Evolutionary conservation across 2,329 filamentous ascomycete genomes (phyloP), one percentile per base, ranked within the genome.

Genomic region (Sarocladium strictum): DNA sequence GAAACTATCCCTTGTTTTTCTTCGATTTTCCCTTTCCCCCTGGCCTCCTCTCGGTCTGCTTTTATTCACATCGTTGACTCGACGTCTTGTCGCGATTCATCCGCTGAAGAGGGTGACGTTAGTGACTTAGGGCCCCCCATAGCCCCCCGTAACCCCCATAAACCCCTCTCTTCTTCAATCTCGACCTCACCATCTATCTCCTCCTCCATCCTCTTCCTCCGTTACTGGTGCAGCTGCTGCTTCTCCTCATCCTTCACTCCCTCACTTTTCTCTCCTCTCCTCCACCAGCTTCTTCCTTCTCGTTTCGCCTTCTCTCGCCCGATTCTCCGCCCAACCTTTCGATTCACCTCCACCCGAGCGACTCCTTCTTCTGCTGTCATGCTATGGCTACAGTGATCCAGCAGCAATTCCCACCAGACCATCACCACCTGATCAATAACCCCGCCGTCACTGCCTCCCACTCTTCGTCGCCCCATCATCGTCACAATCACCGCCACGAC

Each of bases 341-440:
- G 27, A 26, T 33, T 17, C 17, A 14, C 47, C 35, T 17, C 47
- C n/a, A n/a, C n/a, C 21, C 43, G 23, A 11, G 11, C 43, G 9
- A 77, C 23, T 81, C 78, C 19, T 80, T 78, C 24, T 78, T 78
- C 53, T 73, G 76, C 19, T 68, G 73, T 67, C 54, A 35, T 51
- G 47, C 27, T 51, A 51, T 51, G 47, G 47, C 47, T 29, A n/a
- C 26, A 51, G 47, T 51, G 47, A 51, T 51, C n/a, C 47, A 35
- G 4, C 47, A 51, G 27, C 47, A 35, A 33, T 51, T 59, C 64
- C 67, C 49, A 59, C 53, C 53, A 64, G 66, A 58, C 57, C 58
- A 60, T 61, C 62, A 62, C 62, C 64, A 60, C 52, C 59, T 37
- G 53, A 53, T 45, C 49, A 41, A 50, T 21, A 40, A 43, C 57